Evolutionary conservation across 441 rosid genomes (phyloP).

Genomic region (Syzygium syzygioides): DNA sequence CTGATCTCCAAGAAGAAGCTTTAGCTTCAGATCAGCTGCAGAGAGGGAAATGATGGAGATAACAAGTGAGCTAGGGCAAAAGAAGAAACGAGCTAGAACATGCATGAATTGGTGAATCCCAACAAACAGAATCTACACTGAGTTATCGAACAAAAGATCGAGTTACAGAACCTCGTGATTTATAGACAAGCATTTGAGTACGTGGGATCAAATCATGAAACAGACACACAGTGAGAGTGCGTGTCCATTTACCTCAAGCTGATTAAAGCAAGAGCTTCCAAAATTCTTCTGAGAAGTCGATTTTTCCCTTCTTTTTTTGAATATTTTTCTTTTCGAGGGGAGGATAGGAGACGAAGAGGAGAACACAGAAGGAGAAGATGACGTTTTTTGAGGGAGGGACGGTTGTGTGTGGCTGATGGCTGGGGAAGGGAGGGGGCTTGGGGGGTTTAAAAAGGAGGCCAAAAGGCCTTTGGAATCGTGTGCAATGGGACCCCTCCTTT

Average conservation of each 20-base stretch:
- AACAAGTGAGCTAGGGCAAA: not conserved
- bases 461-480: conserved; percentile 45
- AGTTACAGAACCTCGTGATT: not conserved
- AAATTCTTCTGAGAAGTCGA: conserved; percentile 23
- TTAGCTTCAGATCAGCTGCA: not conserved
- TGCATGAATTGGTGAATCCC: not conserved
- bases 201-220: not conserved
- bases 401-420: conserved; percentile 15
- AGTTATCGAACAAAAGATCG: not conserved
- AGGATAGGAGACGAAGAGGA: conserved; percentile 10
- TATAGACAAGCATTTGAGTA: not conserved
- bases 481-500: conserved; percentile 48
- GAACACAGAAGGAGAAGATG: not conserved
- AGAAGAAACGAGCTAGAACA: not conserved
- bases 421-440: conserved; percentile 21
- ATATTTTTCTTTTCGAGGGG: conserved; percentile 6
- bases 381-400: not conserved
- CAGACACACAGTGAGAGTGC: not conserved
- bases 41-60: not conserved
- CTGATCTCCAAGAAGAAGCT: not conserved
- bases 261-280: conserved; percentile 32
- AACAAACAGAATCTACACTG: not conserved
- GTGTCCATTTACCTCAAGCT: conserved; percentile 13
- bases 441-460: conserved; percentile 42
- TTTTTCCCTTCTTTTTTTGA: not conserved